A percentile compares a stretch with the other conserved stretches of the same genome.
These are phyloP conservation scores for Hypholoma sublateritium DNA, from an alignment of 768 basidiomycete species.

Conservation along the genomic window DNA sequence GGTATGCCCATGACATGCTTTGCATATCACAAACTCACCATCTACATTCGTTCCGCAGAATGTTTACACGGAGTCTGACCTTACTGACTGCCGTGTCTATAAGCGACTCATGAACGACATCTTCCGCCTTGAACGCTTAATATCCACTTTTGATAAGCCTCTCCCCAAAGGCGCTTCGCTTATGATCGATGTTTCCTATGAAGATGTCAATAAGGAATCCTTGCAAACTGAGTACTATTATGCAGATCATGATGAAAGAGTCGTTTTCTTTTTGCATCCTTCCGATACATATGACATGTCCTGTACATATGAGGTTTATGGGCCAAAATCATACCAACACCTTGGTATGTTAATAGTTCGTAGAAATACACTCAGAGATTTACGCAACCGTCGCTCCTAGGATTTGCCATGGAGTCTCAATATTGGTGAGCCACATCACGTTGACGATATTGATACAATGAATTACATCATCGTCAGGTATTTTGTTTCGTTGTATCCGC, in stretches of 20 bases:
- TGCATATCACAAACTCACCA: background rate
- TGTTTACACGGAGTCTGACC: constrained; percentile 54
- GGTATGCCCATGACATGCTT: constrained; percentile 26
- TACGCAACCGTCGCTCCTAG: constrained; percentile 17
- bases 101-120: constrained; percentile 37
- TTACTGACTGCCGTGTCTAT: constrained; percentile 37
- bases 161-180: constrained; percentile 39
- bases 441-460: background rate
- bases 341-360: constrained; percentile 31
- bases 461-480: constrained; percentile 22
- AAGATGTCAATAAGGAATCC: constrained; percentile 13
- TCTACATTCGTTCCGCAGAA: constrained; percentile 28
- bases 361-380: too few relatives aligned
- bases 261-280: constrained; percentile 54
- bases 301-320: constrained; percentile 31
- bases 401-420: constrained; percentile 36
- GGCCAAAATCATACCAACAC: constrained; percentile 36
- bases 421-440: constrained; percentile 34
- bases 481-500: constrained; percentile 37
- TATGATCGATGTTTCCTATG: constrained; percentile 40
- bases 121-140: constrained; percentile 25
- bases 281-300: constrained; percentile 33
- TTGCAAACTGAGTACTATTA: constrained; percentile 30
- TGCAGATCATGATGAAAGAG: constrained; percentile 39
- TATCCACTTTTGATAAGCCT: constrained; percentile 19